phyloP scores from a whole-genome alignment of 257 asterid genomes.

The Solanum chilense region DNA sequence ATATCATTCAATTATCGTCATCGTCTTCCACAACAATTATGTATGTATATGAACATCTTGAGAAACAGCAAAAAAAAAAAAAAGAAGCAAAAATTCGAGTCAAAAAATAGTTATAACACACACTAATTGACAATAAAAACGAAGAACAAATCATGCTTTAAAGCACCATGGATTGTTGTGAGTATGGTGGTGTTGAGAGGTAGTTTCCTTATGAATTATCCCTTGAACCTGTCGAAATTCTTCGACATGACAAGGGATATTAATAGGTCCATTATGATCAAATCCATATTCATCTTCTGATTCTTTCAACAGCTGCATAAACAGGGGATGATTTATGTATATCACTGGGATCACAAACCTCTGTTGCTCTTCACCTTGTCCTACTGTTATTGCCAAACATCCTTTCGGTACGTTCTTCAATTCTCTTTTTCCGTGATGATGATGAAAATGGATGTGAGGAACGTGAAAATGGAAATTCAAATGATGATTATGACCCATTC shows the following conservation, averaged over 20 bases:
- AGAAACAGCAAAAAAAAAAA: not conserved
- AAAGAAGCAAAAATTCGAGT: too few species aligned
- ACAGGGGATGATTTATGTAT: constrained; percentile 53
- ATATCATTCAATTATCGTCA: not conserved
- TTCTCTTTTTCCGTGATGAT: not conserved
- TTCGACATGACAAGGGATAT: constrained; percentile 54
- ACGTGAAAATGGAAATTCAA: constrained; percentile 29
- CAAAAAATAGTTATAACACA: too few species aligned
- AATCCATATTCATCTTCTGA: constrained; percentile 73
- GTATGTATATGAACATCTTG: not conserved
- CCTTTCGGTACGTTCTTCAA: constrained; percentile 34
- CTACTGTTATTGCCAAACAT: constrained; percentile 41
- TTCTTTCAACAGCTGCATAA: constrained; percentile 40
- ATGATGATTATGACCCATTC: constrained; percentile 37
- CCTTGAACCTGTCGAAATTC: constrained; percentile 35
- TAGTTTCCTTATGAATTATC: constrained; percentile 32
- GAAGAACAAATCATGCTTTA: constrained; percentile 16
- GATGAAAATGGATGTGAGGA: constrained; percentile 27
- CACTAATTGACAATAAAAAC: too few species aligned
- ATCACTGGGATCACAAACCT: constrained; percentile 47
- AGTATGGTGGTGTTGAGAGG: constrained; percentile 22
- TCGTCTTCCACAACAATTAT: not conserved
- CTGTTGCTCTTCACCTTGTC: constrained; percentile 44
- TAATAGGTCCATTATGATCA: constrained; percentile 48
- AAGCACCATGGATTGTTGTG: constrained; percentile 34